phyloP scores from a whole-genome alignment of 192 early-diverging fungal species.

The Diversispora eburnea region DNA sequence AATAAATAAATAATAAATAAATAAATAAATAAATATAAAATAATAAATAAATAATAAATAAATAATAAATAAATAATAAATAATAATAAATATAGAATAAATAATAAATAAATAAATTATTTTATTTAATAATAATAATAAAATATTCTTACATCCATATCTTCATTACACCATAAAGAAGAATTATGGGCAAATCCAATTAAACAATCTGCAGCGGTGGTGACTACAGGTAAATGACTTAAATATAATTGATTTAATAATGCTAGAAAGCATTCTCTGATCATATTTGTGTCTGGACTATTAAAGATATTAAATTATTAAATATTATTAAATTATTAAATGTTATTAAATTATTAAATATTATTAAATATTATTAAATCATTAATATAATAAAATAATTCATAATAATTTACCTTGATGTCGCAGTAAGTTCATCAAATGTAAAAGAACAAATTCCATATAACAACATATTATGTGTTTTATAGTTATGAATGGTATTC shows the following conservation, averaged over 20 bases:
- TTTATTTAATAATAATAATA: neutral
- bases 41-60: neutral
- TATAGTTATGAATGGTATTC: constrained; percentile 24
- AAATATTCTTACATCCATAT: constrained; percentile 40
- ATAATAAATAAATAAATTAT: constrained; percentile 10
- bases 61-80: constrained; percentile 6
- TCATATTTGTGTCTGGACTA: constrained; percentile 29
- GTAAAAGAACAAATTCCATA: constrained; percentile 32
- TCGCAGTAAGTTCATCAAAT: constrained; percentile 38
- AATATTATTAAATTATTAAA: neutral
- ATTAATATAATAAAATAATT: neutral
- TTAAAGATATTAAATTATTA: neutral
- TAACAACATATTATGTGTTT: constrained; percentile 43
- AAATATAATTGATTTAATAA: constrained; percentile 66
- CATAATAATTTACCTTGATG: constrained; percentile 27
- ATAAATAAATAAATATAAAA: constrained; percentile 2
- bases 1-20: no score
- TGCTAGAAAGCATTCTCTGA: constrained; percentile 60
- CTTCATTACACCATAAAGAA: constrained; percentile 49
- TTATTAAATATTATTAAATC: neutral
- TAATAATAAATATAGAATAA: neutral
- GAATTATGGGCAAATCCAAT: constrained; percentile 58
- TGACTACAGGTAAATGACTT: constrained; percentile 56
- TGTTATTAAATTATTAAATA: neutral
- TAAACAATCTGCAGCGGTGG: constrained; percentile 63